A percentile compares a stretch with the other conserved stretches of the same genome.
phyloP scores from a whole-genome alignment of 345 rosid species.

The Pugionium cornutum region DNA sequence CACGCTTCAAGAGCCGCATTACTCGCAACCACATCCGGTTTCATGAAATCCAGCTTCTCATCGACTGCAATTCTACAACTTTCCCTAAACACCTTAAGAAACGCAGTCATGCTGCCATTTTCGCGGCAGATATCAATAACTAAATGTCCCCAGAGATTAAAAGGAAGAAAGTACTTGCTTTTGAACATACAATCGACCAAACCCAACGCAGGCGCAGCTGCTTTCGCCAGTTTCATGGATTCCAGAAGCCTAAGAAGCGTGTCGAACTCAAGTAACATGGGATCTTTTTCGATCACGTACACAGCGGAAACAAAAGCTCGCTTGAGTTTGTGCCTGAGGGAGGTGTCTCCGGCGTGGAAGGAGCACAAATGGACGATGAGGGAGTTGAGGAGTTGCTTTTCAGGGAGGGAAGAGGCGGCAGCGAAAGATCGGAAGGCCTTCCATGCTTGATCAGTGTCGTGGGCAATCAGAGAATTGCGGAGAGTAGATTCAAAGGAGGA shows the following conservation, averaged over 20 bases:
- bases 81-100: conserved; percentile 68
- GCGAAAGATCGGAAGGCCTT: conserved; percentile 71
- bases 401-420: conserved; percentile 54
- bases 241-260: conserved; percentile 52
- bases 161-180: conserved; percentile 82
- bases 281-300: conserved; percentile 66
- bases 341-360: conserved; percentile 25
- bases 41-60: conserved; percentile 74
- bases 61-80: conserved; percentile 67
- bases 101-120: conserved; percentile 50
- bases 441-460: conserved; percentile 76
- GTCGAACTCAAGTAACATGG: conserved; percentile 54
- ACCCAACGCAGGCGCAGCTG: conserved; percentile 78
- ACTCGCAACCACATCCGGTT: conserved; percentile 67
- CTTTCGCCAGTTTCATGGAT: conserved; percentile 60
- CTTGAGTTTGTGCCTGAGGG: conserved; percentile 57
- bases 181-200: conserved; percentile 70
- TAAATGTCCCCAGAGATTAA: conserved; percentile 66
- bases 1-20: conserved; percentile 77
- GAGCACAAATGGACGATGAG: conserved; percentile 62
- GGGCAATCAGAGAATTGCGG: conserved; percentile 52
- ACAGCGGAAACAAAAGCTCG: conserved; percentile 89
- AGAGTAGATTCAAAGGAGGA: conserved; percentile 57
- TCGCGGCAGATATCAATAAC: conserved; percentile 59
- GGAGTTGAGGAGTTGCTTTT: conserved; percentile 62